Base-by-base conservation (phyloP, 2,329 filamentous ascomycete genomes). In the Aspergillus luchuensis region DNA sequence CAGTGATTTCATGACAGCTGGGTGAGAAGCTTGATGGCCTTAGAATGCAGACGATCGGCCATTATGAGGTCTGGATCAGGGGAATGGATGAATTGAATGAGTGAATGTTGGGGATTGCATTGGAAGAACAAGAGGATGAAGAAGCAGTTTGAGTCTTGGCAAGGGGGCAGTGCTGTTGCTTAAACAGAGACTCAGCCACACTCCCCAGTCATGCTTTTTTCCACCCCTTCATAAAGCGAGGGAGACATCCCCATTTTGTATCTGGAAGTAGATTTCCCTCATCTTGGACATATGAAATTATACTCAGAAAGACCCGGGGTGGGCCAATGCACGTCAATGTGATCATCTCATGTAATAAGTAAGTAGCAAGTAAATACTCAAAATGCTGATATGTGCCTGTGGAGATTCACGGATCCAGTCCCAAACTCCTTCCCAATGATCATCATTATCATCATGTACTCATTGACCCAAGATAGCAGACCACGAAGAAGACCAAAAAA, bases 161-260 rank as follows among this genome's bases (percentile, higher is more conserved):
- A 55, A 55, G 52, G 52, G 41, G 52, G 52, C 52, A 55, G 52
- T 55, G 52, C 51, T 28, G 11, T 13, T 17, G 10, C 33, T 36
- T 36, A 15, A 36, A 11, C 6, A 36, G 28, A 36, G 33, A 36
- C 33, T 53, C 50, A 53, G 50, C 50, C 50, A 53, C 50, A 53
- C 11, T 52, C 45, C 25, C 25, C 45, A 25, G 13, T 11, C n/a
- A 50, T 8, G 7, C 23, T 11, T 15, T 36, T 36, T 13, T 6
- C 11, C 4, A 11, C 33, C 41, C 41, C 41, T 21, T 45, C 41
- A 23, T 21, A 45, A 45, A 23, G 41, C 41, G n/a, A 45, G 41
- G 10, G 19, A 13, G 41, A 3, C 41, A 2, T 21, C 21, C 41
- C 6, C 19, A 19, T 21, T 2, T 23, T 21, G 19, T 10, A 13